Evolutionary conservation across 371 early-diverging fungal genomes (phyloP), one percentile per base, ranked within the genome.

Genomic region (Gilbertella persicaria): DNA sequence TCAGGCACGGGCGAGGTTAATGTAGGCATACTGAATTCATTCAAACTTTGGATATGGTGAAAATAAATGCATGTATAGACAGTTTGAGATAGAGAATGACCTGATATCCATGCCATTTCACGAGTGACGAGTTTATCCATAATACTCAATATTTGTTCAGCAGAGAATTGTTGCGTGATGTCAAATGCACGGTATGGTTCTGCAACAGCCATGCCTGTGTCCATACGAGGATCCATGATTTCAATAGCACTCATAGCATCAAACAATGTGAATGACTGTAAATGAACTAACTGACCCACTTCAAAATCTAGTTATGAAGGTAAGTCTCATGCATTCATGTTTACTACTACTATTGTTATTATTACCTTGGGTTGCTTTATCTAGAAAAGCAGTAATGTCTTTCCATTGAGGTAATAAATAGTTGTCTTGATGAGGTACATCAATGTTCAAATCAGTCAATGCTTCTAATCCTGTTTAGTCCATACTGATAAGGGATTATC

Each of bases 161-260:
- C 64, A 16, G 64, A 58, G 3, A 80, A 42, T 3, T 39, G 30
- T 3, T 63, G 65, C 9, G 66, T 51, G 19, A 82, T 67, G n/a
- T 84, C 69, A 55, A 81, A 84, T 4, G 50, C 51, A 14, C 45
- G 37, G 8, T 50, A 56, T 9, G 65, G 54, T 7, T 69, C 60
- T 9, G 74, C 76, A 10, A 82, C 66, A 1, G 69, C 55, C 83
- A 88, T 86, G 21, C 92, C 90, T 1, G 86, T 83, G 55, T 91
- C 92, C 90, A 89, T 89, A 45, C 85, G 85, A 2, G 92, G 89
- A 66, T 91, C 88, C 89, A 91, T 89, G 29, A 91, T 86, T 78
- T 89, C 90, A 45, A 89, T 86, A 4, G 89, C 89, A 21, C 86
- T 82, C 89, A 91, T 88, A 17, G 88, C 88, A 45, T 89, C 90